These are phyloP conservation scores for Cyamopsis tetragonoloba DNA, from an alignment of 306 rosid genomes.

Conservation along the genomic window DNA sequence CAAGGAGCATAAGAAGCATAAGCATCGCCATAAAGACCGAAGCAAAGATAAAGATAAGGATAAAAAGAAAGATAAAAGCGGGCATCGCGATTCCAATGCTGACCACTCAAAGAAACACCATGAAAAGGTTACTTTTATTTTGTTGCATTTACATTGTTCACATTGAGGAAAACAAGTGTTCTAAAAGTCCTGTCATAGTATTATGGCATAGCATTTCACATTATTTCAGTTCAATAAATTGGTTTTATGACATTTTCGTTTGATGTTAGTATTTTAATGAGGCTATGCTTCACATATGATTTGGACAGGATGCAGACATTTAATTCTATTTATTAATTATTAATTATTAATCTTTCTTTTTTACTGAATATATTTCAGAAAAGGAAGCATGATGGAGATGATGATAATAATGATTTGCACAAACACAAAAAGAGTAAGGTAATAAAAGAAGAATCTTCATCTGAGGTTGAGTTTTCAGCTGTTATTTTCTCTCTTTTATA, in stretches of 20 bases:
- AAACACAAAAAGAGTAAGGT: constrained; percentile 99
- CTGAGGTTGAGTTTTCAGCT: not conserved
- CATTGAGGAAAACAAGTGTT: not conserved
- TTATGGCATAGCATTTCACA: not conserved
- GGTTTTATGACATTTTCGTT: constrained; percentile 12
- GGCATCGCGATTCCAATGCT: constrained; percentile 74
- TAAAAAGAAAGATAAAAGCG: constrained; percentile 83
- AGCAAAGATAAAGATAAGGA: constrained; percentile 90
- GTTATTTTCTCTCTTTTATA: not conserved
- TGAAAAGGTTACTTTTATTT: constrained; percentile 68
- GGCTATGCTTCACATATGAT: not conserved
- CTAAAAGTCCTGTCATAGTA: constrained; percentile 6
- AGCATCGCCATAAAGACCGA: constrained; percentile 77
- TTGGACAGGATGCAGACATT: not conserved
- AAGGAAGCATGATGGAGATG: constrained; percentile 98
- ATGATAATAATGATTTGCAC: constrained; percentile 77
- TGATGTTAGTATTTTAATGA: not conserved
- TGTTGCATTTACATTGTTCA: constrained; percentile 18
- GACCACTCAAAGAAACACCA: constrained; percentile 90
- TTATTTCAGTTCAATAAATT: not conserved
- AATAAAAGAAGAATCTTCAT: constrained; percentile 35
- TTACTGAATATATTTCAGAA: constrained; percentile 55
- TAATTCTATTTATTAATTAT: constrained; percentile 9
- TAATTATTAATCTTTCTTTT: too few species aligned
- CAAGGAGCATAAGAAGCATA: constrained; percentile 92